A percentile compares a stretch with the other conserved stretches of the same genome.
phyloP scores from a whole-genome alignment of 2,329 filamentous ascomycete genomes.

The Zopfia rhizophila region DNA sequence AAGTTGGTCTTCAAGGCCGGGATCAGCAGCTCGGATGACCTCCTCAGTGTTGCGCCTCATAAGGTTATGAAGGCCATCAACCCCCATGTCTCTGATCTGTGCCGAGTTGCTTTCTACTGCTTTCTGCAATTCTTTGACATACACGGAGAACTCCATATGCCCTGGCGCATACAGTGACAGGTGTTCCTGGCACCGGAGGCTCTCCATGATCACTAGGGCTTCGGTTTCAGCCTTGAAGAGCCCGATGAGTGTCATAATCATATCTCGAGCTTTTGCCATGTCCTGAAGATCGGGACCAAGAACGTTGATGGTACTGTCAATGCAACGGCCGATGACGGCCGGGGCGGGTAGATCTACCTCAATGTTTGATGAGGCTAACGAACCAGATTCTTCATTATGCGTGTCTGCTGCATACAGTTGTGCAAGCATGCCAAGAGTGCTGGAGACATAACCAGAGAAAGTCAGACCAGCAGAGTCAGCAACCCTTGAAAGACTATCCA shows the following conservation, averaged over 20 bases:
- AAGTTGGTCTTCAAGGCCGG: constrained; percentile 86
- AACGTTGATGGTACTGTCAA: constrained; percentile 97
- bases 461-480: constrained; percentile 92
- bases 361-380: constrained; percentile 86
- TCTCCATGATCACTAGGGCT: constrained; percentile 76
- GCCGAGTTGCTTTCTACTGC: constrained; percentile 76
- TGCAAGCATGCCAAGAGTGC: constrained; percentile 91
- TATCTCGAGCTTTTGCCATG: constrained; percentile 86
- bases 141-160: constrained; percentile 83
- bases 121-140: constrained; percentile 83
- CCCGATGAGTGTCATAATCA: constrained; percentile 86
- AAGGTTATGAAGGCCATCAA: constrained; percentile 90
- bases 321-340: constrained; percentile 84
- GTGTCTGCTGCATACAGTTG: constrained; percentile 92
- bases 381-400: constrained; percentile 85
- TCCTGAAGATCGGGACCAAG: constrained; percentile 95
- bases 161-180: constrained; percentile 90
- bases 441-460: constrained; percentile 89
- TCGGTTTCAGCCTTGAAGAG: constrained; percentile 84
- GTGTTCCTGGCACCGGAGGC: constrained; percentile 87
- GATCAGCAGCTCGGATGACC: constrained; percentile 78
- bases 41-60: constrained; percentile 93
- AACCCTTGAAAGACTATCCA: constrained; percentile 86
- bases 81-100: constrained; percentile 79
- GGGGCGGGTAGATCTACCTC: constrained; percentile 86